Conservation (phyloP, 2,329 filamentous ascomycete genomes). For the Malbranchea cinnamomea region DNA sequence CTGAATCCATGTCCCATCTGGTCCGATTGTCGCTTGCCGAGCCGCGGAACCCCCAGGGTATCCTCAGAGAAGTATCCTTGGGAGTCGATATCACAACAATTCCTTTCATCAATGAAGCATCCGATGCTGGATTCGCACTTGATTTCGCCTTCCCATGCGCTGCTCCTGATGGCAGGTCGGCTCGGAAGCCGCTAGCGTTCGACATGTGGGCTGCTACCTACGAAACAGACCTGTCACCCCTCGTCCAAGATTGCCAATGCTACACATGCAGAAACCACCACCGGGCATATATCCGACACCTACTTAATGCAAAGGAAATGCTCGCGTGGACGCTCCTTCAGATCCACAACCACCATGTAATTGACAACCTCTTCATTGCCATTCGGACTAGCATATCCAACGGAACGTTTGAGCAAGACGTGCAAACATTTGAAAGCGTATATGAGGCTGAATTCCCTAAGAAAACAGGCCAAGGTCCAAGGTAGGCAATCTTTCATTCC, state of each 20-base stretch:
- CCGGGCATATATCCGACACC: slow-evolving; percentile 72
- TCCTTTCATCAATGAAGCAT: slow-evolving; percentile 57
- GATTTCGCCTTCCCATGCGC: slow-evolving; percentile 56
- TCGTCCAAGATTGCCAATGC: slow-evolving; percentile 54
- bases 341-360: slow-evolving; percentile 69
- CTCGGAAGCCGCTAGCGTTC: slow-evolving; percentile 44
- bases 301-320: slow-evolving; percentile 88
- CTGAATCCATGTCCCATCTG: slow-evolving; percentile 43
- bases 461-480: slow-evolving; percentile 62
- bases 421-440: slow-evolving; percentile 43
- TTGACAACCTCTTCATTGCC: slow-evolving; percentile 57
- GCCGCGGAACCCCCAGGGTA: slow-evolving; percentile 55
- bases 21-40: slow-evolving; percentile 62
- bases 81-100: slow-evolving; percentile 70
- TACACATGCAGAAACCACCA: slow-evolving; percentile 76
- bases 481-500: slow-evolving; percentile 27
- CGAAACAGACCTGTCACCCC: slow-evolving; percentile 46
- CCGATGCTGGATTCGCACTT: slow-evolving; percentile 75
- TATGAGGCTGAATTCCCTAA: slow-evolving; percentile 61
- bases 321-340: slow-evolving; percentile 87
- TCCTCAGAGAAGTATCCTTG: slow-evolving; percentile 59
- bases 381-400: slow-evolving; percentile 50
- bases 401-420: slow-evolving; percentile 40
- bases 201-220: slow-evolving; percentile 60
- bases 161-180: slow-evolving; percentile 8